These are phyloP conservation scores for Lactifluus subvellereus DNA, from an alignment of 768 basidiomycete genomes.

Conservation along the genomic window DNA sequence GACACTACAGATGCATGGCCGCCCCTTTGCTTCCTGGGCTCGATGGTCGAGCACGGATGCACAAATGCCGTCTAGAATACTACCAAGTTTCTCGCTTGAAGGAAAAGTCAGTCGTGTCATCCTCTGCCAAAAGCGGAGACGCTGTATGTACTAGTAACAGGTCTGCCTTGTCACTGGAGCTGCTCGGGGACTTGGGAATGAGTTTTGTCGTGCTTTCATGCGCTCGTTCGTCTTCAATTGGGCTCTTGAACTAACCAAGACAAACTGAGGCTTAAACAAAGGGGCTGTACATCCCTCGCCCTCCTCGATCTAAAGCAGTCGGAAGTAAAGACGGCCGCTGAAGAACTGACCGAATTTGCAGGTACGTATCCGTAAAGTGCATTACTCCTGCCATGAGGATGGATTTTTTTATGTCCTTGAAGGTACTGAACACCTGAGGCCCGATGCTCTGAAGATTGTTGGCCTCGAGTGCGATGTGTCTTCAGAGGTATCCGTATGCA, in stretches of 20 bases:
- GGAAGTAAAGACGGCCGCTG: conserved; percentile 62
- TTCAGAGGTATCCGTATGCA: conserved; percentile 71
- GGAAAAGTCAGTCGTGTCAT: conserved; percentile 49
- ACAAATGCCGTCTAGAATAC: conserved; percentile 39
- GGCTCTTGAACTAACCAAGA: background rate
- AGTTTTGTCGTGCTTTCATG: conserved; percentile 87
- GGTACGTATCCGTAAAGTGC: conserved; percentile 38
- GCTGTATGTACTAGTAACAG: conserved; percentile 35
- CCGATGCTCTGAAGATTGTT: conserved; percentile 56
- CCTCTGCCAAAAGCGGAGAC: background rate
- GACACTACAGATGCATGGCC: background rate
- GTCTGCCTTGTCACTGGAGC: conserved; percentile 92
- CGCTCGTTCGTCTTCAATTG: conserved; percentile 54
- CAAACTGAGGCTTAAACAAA: conserved; percentile 28
- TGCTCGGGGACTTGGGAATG: conserved; percentile 83
- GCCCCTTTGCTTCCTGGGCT: background rate
- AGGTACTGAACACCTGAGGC: conserved; percentile 51
- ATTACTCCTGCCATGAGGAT: conserved; percentile 11
- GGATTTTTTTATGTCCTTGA: conserved; percentile 31
- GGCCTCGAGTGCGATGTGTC: conserved; percentile 87
- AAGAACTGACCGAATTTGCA: conserved; percentile 54
- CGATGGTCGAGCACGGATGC: conserved; percentile 21
- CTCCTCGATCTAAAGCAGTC: conserved; percentile 74
- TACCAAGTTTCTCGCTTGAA: conserved; percentile 74
- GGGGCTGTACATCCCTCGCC: conserved; percentile 75